Evolutionary conservation across 768 basidiomycete genomes (phyloP), one percentile per base, ranked within the genome.

Genomic region (Podaxis sp.): DNA sequence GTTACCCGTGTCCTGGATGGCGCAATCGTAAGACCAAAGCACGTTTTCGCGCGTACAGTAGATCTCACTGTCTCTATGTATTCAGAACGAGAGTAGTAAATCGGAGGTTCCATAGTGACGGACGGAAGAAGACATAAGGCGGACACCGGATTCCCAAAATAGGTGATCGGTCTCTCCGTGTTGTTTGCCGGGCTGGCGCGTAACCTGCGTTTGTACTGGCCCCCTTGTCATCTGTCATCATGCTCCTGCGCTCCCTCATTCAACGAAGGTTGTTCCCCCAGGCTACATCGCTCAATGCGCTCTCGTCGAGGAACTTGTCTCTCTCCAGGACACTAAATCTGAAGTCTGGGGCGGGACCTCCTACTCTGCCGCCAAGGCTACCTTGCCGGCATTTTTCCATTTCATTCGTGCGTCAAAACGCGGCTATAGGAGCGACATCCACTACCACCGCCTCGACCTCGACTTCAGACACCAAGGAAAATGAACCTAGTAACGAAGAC

Each of bases 1-100:
- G 80, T 99, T 96, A 50, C 93, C 94, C 65, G 94, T 96, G 72
- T 96, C 95, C 93, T 95, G 73, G 54, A 50, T 33, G 55, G 51
- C 60, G 26, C 36, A 63, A 28, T 30, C 30, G 24, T 64, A 24
- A 60, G 28, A 46, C n/a, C 22, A 48, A 50, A 41, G 5, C 33
- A 37, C 24, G 56, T 13, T 57, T 54, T 40, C 1, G 5, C n/a
- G 36, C 11, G 36, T 12, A 2, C 13, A 40, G 38, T 41, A 22
- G 44, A 53, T 46, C 82, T 61, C 73, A 93, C 93, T 60, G 93
- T 95, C 78, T 95, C 93, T 50, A 95, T 95, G 75, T 88, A 95
- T 74, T 95, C 93, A 33, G 85, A 78, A 66, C 89, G 88, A 12
- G 88, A 85, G 72, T 95, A 94, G 76, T 87, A 89, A 44, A 93